Evolutionary conservation across 768 basidiomycete genomes (phyloP).

Genomic region (Panaeolus cyanescens): DNA sequence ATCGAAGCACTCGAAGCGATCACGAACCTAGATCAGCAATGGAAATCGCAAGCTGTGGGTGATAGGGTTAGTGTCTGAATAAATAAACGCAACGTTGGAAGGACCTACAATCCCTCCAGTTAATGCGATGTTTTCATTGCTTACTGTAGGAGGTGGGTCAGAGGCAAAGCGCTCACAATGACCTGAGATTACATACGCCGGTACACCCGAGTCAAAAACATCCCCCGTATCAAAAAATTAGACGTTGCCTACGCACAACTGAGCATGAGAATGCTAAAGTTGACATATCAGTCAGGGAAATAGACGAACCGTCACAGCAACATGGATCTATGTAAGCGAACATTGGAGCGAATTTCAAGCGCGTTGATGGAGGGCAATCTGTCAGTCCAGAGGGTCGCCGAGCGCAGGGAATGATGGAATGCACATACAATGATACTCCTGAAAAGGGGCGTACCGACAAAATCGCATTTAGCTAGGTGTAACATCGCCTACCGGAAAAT

Average conservation of each 20-base stretch:
- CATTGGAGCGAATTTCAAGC: neutral
- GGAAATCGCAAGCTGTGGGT: constrained; percentile 35
- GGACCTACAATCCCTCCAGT: constrained; percentile 50
- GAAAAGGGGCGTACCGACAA: too few relatives aligned
- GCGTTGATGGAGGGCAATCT: neutral
- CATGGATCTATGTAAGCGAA: constrained; percentile 43
- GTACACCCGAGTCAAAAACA: constrained; percentile 55
- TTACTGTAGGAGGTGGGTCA: constrained; percentile 27
- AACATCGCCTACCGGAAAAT: neutral
- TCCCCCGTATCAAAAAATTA: constrained; percentile 50
- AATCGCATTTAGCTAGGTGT: neutral
- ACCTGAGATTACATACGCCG: constrained; percentile 37
- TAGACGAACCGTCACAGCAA: constrained; percentile 49
- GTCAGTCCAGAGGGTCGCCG: neutral
- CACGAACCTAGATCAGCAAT: constrained; percentile 8
- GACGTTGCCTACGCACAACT: constrained; percentile 40
- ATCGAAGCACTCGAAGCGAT: neutral
- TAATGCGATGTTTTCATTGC: constrained; percentile 42
- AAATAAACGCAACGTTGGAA: neutral
- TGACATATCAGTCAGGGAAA: neutral
- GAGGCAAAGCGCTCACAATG: neutral
- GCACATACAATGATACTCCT: constrained; percentile 55
- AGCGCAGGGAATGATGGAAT: neutral
- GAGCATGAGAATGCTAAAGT: neutral
- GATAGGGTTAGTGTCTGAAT: neutral